These are phyloP conservation scores for Oryza glaberrima DNA, from an alignment of 176 grass and related monocot species.

Conservation along the genomic window DNA sequence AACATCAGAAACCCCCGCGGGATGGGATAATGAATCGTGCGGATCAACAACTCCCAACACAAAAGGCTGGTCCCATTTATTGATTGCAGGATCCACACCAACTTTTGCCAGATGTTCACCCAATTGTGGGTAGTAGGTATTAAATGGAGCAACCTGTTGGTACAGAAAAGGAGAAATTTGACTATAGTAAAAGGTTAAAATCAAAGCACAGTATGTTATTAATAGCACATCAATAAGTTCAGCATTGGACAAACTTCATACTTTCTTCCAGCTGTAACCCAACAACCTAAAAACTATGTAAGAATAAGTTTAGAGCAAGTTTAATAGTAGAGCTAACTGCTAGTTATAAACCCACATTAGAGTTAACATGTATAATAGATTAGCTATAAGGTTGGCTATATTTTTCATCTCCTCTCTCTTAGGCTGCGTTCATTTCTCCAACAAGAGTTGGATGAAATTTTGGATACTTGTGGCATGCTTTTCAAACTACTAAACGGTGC, in stretches of 20 bases:
- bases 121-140: slow-evolving; percentile 88
- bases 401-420: no score
- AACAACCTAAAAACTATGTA: neutral
- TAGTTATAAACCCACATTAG: no score
- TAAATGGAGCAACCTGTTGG: slow-evolving; percentile 96
- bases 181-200: neutral
- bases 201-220: neutral
- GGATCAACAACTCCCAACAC: slow-evolving; percentile 91
- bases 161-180: slow-evolving; percentile 37
- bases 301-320: no score
- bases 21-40: slow-evolving; percentile 91
- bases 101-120: slow-evolving; percentile 76
- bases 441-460: no score
- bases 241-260: neutral
- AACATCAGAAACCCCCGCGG: slow-evolving; percentile 86
- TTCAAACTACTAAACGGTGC: no score
- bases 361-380: no score
- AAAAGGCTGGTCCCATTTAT: slow-evolving; percentile 95
- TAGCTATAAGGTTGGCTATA: no score
- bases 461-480: no score
- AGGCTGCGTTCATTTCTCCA: no score
- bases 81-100: slow-evolving; percentile 70
- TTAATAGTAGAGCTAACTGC: no score
- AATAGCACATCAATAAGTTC: slow-evolving; percentile 24
- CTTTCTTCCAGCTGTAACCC: slow-evolving; percentile 17